A percentile compares a stretch with the other conserved stretches of the same genome.
These are phyloP conservation scores for Lagenidium sp. DNA, from an alignment of 352 stramenopile species.

Conservation along the genomic window DNA sequence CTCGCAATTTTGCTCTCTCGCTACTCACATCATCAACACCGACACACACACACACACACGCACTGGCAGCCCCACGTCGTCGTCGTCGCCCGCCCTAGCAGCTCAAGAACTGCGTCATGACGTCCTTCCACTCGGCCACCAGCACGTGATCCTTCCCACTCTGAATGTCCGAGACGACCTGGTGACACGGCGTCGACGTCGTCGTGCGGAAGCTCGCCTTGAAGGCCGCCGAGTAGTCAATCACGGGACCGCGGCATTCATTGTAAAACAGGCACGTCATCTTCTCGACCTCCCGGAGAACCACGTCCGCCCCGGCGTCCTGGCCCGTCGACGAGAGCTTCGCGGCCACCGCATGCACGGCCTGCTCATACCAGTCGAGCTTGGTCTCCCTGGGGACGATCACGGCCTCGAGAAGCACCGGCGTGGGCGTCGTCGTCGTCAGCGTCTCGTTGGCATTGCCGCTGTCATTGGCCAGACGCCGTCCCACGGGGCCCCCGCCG, in stretches of 20 bases:
- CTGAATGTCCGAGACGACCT: constrained; percentile 48
- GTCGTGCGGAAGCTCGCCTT: constrained; percentile 53
- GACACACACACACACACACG: neutral
- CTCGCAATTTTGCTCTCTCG: too few relatives aligned
- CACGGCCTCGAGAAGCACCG: constrained; percentile 68
- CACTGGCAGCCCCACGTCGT: too few relatives aligned
- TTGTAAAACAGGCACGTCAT: constrained; percentile 87
- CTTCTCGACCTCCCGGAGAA: constrained; percentile 72
- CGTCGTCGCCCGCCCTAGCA: constrained; percentile 26
- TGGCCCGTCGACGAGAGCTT: constrained; percentile 14
- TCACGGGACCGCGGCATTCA: constrained; percentile 66
- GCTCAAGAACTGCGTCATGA: constrained; percentile 59
- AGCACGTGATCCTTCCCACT: constrained; percentile 44
- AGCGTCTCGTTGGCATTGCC: constrained; percentile 8
- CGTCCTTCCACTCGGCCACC: constrained; percentile 61
- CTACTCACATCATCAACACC: neutral
- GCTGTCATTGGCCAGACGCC: neutral
- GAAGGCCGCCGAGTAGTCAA: constrained; percentile 54
- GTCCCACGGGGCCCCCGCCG: neutral
- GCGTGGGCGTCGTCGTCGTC: neutral
- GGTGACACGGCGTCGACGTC: constrained; percentile 47
- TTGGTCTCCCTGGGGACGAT: constrained; percentile 33
- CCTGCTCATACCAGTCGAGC: constrained; percentile 25
- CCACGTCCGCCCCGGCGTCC: constrained; percentile 13
- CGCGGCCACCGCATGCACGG: constrained; percentile 36